Percentiles rank a stretch among this genome's conserved stretches.
phyloP scores from a whole-genome alignment of 305 asterid genomes.

The Andrographis paniculata region DNA sequence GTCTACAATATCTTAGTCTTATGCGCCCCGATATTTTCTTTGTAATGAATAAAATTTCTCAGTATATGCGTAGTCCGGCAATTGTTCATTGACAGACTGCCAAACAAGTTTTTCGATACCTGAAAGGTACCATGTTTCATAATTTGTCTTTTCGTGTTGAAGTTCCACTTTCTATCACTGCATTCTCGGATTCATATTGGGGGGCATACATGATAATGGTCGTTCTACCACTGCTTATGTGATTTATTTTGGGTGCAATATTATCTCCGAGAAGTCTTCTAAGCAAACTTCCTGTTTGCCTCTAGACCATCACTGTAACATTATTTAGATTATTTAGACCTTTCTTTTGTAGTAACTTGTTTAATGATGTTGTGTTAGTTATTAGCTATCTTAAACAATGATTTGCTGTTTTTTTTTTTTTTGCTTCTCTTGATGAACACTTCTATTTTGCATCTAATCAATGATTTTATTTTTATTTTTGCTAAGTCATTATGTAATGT shows the following conservation, averaged over 20 bases:
- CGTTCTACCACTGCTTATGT: slow-evolving; percentile 10
- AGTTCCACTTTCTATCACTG: background rate
- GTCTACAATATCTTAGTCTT: slow-evolving; percentile 1
- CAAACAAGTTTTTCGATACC: background rate
- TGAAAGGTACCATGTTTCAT: slow-evolving; percentile 4
- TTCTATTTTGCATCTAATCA: too few species aligned
- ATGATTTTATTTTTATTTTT: too few species aligned
- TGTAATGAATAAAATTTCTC: background rate
- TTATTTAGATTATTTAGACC: too few species aligned
- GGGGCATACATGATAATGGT: slow-evolving; percentile 6
- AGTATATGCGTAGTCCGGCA: background rate
- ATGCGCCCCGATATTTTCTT: slow-evolving; percentile 4
- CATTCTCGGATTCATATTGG: slow-evolving; percentile 5
- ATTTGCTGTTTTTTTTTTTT: too few species aligned
- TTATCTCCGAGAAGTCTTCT: background rate
- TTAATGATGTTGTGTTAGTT: too few species aligned
- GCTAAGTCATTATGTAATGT: slow-evolving; percentile 14
- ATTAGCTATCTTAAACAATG: too few species aligned
- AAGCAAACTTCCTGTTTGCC: slow-evolving; percentile 16
- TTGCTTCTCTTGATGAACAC: too few species aligned
- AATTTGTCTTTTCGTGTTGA: background rate
- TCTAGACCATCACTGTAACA: too few species aligned
- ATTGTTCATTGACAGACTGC: background rate
- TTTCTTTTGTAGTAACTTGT: too few species aligned
- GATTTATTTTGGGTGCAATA: background rate